Evolutionary conservation across 257 asterid species (phyloP).

Genomic region (Agastache rugosa): DNA sequence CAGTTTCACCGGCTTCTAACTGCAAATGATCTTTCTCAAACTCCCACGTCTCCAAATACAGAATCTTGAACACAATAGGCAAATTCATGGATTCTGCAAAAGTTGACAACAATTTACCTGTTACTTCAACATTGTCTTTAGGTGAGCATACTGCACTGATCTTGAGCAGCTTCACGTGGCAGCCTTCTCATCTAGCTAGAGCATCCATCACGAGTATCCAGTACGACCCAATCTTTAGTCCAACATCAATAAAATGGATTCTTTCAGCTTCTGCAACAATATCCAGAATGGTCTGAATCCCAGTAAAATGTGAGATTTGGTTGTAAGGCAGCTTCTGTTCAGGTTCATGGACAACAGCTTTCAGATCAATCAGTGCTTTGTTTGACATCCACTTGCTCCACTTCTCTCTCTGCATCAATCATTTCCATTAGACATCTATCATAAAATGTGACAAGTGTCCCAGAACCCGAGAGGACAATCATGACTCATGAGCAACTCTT

Average conservation of each 20-base stretch:
- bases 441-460: neutral
- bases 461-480: neutral
- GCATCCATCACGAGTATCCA: conserved; percentile 54
- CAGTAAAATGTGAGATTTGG: conserved; percentile 44
- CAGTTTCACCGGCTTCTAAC: conserved; percentile 36
- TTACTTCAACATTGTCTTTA: conserved; percentile 25
- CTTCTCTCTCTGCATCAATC: neutral
- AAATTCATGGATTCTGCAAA: conserved; percentile 42
- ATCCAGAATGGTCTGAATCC: conserved; percentile 48
- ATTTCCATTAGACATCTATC: neutral
- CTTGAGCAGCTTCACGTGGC: conserved; percentile 43
- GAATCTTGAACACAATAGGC: conserved; percentile 38
- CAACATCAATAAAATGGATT: conserved; percentile 52
- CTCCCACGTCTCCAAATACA: conserved; percentile 28
- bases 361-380: conserved; percentile 24
- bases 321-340: conserved; percentile 42
- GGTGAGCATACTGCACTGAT: conserved; percentile 47
- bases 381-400: conserved; percentile 27
- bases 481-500: neutral
- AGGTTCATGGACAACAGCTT: neutral
- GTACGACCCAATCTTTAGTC: conserved; percentile 41
- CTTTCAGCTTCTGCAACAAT: conserved; percentile 41
- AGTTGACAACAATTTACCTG: conserved; percentile 35
- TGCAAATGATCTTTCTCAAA: conserved; percentile 37
- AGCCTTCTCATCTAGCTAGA: conserved; percentile 28